Evolutionary conservation across 192 early-diverging fungal genomes (phyloP).

Genomic region (Nowakowskiella sp.): DNA sequence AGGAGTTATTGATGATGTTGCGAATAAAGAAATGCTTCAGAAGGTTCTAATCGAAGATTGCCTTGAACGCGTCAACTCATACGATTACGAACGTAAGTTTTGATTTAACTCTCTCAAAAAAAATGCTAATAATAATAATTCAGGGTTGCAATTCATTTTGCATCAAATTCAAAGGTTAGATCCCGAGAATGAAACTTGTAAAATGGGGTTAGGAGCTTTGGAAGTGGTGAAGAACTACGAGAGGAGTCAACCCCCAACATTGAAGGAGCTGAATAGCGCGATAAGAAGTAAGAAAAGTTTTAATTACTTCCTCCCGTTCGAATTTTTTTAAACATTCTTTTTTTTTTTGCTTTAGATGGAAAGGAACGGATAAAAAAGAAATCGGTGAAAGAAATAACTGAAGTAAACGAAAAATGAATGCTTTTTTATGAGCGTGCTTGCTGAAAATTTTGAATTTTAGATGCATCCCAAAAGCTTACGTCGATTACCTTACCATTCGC

Average conservation of each 20-base stretch:
- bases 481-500: constrained; percentile 58
- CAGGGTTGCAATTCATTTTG: constrained; percentile 48
- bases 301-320: no score
- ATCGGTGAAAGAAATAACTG: no score
- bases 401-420: no score
- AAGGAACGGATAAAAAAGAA: no score
- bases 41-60: constrained; percentile 35
- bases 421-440: no score
- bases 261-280: constrained; percentile 41
- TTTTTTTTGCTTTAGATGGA: no score
- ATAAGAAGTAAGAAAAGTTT: constrained; percentile 8
- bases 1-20: constrained; percentile 35
- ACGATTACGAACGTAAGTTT: constrained; percentile 58
- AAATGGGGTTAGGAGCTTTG: constrained; percentile 35
- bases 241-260: constrained; percentile 28
- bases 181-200: constrained; percentile 29
- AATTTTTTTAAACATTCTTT: no score
- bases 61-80: constrained; percentile 39
- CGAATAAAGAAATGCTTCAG: constrained; percentile 50
- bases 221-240: constrained; percentile 48
- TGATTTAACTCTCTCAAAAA: not conserved
- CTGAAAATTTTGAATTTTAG: no score
- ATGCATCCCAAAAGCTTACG: constrained; percentile 24
- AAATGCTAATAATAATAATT: constrained; percentile 1
- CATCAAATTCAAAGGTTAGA: constrained; percentile 41